Evolutionary conservation across 768 basidiomycete genomes (phyloP).

Genomic region (Leccinum fibrillosum): DNA sequence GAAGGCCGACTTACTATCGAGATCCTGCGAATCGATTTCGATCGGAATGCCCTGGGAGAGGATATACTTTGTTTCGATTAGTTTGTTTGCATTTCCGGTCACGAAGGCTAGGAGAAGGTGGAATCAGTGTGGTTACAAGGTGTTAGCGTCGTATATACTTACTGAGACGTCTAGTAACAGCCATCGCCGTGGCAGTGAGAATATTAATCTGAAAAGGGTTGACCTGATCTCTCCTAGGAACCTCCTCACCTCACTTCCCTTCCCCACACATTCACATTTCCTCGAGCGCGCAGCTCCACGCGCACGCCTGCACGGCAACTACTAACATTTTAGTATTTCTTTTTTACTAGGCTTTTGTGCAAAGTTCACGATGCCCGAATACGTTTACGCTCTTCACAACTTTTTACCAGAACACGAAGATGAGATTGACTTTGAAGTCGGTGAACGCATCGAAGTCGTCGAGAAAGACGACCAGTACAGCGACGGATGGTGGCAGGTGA

Average conservation of each 20-base stretch:
- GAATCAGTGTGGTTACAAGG: conserved; percentile 9
- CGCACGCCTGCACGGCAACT: not conserved
- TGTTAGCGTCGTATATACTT: not conserved
- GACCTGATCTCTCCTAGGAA: not conserved
- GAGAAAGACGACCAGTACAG: conserved; percentile 92
- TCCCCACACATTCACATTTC: not conserved
- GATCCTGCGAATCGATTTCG: conserved; percentile 69
- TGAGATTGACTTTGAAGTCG: conserved; percentile 81
- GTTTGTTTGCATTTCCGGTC: conserved; percentile 91
- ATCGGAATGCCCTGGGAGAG: conserved; percentile 64
- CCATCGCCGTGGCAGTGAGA: conserved; percentile 13
- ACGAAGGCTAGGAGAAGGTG: conserved; percentile 71
- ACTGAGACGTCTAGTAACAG: conserved; percentile 19
- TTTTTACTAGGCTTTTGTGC: not conserved
- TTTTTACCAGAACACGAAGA: conserved; percentile 93
- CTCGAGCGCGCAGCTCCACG: not conserved
- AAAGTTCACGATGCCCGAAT: conserved; percentile 57
- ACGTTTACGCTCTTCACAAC: conserved; percentile 85
- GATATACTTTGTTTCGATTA: conserved; percentile 85
- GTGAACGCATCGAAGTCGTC: conserved; percentile 84
- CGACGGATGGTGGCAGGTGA: conserved; percentile 95
- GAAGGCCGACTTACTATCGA: conserved; percentile 63
- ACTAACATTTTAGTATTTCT: not conserved
- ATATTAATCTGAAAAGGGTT: not conserved
- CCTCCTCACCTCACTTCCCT: not conserved